Evolutionary conservation across 352 stramenopile genomes (phyloP), one percentile per base, ranked within the genome.

Genomic region (Phytophthora hybrid): DNA sequence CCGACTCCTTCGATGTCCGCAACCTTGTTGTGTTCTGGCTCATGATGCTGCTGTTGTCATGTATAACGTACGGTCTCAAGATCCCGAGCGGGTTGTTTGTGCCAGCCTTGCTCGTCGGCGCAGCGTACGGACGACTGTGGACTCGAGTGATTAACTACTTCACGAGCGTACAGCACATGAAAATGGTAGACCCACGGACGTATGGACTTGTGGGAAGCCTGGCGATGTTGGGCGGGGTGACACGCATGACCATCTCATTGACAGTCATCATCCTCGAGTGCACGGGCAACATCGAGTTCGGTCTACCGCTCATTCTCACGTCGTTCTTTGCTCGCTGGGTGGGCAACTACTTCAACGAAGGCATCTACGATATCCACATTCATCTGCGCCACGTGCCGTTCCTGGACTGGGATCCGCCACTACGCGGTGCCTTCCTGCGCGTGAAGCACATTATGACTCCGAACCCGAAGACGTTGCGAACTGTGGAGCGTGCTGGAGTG

Each of bases 321-420:
- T 88, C 99, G 6, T 98, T 99, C 82, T 93, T 97, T 13, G 97
- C 98, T 56, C 85, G 97, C 39, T 99, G 98, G 84, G 98, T 98
- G 23, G 98, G 98, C 26, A 99, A 99, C 81, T 91, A 98, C 47
- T 99, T 99, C 79, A 99, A 99, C 77, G 96, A 99, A 79, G 97
- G 97, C 19, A 93, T 99, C 52, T 99, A 99, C 85, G 98, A 99
- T 78, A 99, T 99, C 66, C 97, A 99, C 69, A 99, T 99, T 72
- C 91, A 98, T 60, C 79, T 99, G 26, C 98, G 85, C 8, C 85
- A 86, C 46, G 80, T 90, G 14, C 89, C 89, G 23, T 96, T 96
- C 63, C 69, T 96, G 11, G 89, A 96, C 59, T 94, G 86, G 85
- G 85, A 92, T 47, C 85, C 89, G 29, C 83, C 89, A 47, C 59